Evolutionary conservation across 2,329 filamentous ascomycete species (phyloP).

Genomic region (Pseudocercospora ulei): DNA sequence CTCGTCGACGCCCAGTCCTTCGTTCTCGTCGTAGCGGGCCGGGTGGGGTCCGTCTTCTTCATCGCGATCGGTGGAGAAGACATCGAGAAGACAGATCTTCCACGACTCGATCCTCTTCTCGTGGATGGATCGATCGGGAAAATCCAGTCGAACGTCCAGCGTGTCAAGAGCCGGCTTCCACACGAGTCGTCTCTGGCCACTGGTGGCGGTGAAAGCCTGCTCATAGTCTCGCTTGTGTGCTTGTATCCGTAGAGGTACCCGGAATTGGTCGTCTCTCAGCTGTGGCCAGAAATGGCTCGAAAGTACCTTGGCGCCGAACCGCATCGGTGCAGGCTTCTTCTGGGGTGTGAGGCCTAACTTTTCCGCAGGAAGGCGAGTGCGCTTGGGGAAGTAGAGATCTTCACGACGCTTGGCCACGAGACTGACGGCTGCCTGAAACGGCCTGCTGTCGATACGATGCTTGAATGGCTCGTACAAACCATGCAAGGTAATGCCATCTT

Average conservation of each 20-base stretch:
- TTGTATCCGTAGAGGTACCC: constrained; percentile 50
- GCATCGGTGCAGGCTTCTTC: constrained; percentile 4
- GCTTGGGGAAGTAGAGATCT: constrained; percentile 29
- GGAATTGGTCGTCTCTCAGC: constrained; percentile 59
- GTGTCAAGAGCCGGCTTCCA: constrained; percentile 80
- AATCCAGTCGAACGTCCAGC: constrained; percentile 61
- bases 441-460: constrained; percentile 23
- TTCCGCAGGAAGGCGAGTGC: constrained; percentile 23
- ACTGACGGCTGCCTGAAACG: constrained; percentile 26
- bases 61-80: constrained; percentile 49
- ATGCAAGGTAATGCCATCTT: constrained; percentile 33
- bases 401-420: constrained; percentile 27
- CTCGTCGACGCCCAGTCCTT: constrained; percentile 35
- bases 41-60: constrained; percentile 32
- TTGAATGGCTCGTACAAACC: constrained; percentile 29
- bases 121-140: constrained; percentile 66
- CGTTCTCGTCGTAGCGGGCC: constrained; percentile 12
- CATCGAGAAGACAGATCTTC: constrained; percentile 78
- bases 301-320: constrained; percentile 55
- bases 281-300: constrained; percentile 91
- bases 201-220: constrained; percentile 65
- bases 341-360: constrained; percentile 7
- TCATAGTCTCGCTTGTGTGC: constrained; percentile 62
- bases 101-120: constrained; percentile 67
- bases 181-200: constrained; percentile 72